Percentiles rank a stretch among this genome's conserved stretches.
These are phyloP conservation scores for Colletotrichum sp. DNA, from an alignment of 2,329 filamentous ascomycete genomes.

Conservation along the genomic window DNA sequence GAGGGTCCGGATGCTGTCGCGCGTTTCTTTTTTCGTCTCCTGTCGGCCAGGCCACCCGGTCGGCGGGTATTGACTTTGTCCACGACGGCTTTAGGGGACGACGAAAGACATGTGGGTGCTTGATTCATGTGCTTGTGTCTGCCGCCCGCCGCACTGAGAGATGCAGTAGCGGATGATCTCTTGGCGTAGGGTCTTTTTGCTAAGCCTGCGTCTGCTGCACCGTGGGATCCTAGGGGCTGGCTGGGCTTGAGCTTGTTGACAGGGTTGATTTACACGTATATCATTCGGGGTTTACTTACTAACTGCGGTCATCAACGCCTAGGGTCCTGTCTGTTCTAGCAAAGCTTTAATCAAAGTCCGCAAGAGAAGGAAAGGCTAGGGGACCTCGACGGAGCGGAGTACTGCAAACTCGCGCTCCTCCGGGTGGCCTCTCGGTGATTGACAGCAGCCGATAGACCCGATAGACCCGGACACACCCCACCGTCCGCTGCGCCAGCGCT, in stretches of 20 bases:
- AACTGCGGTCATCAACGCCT: not conserved
- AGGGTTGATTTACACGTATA: not conserved
- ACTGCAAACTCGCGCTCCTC: not conserved
- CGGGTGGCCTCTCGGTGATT: not conserved
- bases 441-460: conserved; percentile 8
- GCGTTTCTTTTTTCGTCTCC: not conserved
- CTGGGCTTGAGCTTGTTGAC: not conserved
- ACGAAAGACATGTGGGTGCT: not conserved
- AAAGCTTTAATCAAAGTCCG: not conserved
- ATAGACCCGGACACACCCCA: conserved; percentile 6
- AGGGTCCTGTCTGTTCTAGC: not conserved
- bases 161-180: conserved; percentile 15
- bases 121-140: not conserved
- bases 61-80: not conserved
- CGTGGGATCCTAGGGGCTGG: not conserved
- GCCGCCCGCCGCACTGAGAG: not conserved
- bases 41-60: not conserved
- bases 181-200: not conserved
- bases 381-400: not conserved
- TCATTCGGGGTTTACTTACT: not conserved
- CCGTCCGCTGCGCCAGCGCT: not conserved
- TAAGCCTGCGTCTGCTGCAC: not conserved
- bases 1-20: not conserved
- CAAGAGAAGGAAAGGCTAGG: not conserved
- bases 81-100: not conserved